Conservation (phyloP, 1,139 yeast genomes). For the Keqinozyma sinolaborantium region DNA sequence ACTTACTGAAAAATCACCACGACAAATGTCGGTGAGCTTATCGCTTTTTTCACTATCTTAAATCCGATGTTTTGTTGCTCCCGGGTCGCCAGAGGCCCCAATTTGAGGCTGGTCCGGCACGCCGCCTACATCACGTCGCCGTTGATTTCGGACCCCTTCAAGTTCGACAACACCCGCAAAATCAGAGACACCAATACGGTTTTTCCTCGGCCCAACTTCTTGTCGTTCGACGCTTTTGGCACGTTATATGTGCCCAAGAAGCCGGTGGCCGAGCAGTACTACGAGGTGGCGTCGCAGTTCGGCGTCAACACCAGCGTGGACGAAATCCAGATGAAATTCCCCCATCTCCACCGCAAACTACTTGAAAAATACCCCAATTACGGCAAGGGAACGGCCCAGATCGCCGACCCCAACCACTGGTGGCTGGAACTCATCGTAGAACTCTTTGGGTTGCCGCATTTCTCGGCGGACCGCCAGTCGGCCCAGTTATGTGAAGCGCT, state of each 20-base stretch:
- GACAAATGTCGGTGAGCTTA: too few relatives aligned
- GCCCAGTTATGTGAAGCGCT: conserved; percentile 33
- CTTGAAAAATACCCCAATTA: conserved; percentile 50
- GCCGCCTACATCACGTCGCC: conserved; percentile 1
- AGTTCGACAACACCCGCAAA: conserved; percentile 18
- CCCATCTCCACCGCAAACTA: conserved; percentile 22
- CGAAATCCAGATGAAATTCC: conserved; percentile 25
- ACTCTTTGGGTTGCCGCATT: conserved; percentile 33
- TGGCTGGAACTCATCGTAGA: conserved; percentile 52
- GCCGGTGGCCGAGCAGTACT: conserved; percentile 53
- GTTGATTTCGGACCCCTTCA: conserved; percentile 26
- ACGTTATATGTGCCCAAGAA: conserved; percentile 58
- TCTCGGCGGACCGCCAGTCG: conserved; percentile 14
- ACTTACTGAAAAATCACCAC: too few relatives aligned
- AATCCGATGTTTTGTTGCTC: too few relatives aligned
- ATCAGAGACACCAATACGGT: conserved; percentile 26
- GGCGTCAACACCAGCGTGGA: conserved; percentile 36
- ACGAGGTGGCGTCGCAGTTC: conserved; percentile 40
- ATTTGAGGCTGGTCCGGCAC: neutral
- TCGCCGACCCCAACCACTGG: conserved; percentile 43
- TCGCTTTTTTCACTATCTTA: too few relatives aligned
- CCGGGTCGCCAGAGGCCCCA: too few relatives aligned
- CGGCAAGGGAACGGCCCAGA: conserved; percentile 40
- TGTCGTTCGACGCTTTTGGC: conserved; percentile 67
- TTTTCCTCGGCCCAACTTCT: conserved; percentile 43